Conservation (phyloP, 306 rosid genomes). For the Hippophae gyantsensis region DNA sequence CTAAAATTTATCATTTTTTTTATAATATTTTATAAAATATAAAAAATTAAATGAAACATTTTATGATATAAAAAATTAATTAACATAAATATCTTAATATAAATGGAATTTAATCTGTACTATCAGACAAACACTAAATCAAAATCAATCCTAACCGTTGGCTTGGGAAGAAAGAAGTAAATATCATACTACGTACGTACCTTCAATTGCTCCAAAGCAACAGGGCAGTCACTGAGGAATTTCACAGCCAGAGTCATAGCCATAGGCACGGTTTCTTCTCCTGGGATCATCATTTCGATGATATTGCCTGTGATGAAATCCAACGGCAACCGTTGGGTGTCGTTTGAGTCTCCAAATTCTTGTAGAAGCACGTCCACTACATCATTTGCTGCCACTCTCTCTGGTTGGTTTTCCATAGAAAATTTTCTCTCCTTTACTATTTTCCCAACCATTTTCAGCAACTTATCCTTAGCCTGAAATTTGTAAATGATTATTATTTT, state of each 20-base stretch:
- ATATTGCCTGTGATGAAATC: conserved; percentile 65
- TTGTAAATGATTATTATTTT: too few relatives aligned
- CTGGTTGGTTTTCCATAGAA: conserved; percentile 5
- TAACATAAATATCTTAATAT: too few relatives aligned
- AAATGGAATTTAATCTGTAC: too few relatives aligned
- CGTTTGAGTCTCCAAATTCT: conserved; percentile 32
- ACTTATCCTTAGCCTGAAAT: conserved; percentile 64
- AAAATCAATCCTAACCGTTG: conserved; percentile 15
- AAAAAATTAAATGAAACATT: too few relatives aligned
- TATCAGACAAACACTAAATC: too few relatives aligned
- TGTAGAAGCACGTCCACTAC: conserved; percentile 59
- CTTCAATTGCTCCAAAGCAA: conserved; percentile 40
- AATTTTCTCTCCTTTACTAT: conserved; percentile 43
- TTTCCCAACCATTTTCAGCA: conserved; percentile 55
- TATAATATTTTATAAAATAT: too few relatives aligned
- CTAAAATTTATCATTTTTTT: too few relatives aligned
- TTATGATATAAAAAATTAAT: too few relatives aligned
- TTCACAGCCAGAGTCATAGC: conserved; percentile 74
- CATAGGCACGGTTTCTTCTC: conserved; percentile 83
- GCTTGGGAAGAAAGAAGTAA: neutral
- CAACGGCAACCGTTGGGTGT: conserved; percentile 22
- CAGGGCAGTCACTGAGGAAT: conserved; percentile 49
- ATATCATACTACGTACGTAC: conserved; percentile 27
- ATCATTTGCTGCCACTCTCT: conserved; percentile 32
- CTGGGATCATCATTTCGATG: conserved; percentile 79